These are phyloP conservation scores for Diatrype stigma DNA, from an alignment of 2,329 filamentous ascomycete species.

Conservation along the genomic window DNA sequence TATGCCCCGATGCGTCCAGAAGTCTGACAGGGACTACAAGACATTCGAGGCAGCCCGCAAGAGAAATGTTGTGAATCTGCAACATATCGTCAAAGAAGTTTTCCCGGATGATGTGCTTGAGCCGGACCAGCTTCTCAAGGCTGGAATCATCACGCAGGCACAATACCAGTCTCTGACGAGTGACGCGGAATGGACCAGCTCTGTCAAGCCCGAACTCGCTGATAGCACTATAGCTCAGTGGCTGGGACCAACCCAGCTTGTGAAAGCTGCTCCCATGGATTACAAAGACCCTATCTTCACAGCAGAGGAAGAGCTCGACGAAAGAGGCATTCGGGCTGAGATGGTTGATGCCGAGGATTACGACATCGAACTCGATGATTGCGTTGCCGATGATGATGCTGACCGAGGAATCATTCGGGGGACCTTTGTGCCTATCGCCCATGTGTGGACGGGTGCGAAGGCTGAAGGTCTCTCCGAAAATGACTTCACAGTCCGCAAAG, in stretches of 20 bases:
- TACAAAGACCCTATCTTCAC: slow-evolving; percentile 22
- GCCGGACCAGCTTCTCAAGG: slow-evolving; percentile 47
- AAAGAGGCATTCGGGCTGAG: not conserved
- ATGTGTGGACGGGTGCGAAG: slow-evolving; percentile 35
- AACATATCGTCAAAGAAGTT: slow-evolving; percentile 35
- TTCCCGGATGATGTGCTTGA: slow-evolving; percentile 44
- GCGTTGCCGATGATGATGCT: slow-evolving; percentile 30
- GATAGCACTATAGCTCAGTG: slow-evolving; percentile 45
- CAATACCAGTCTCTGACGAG: slow-evolving; percentile 62
- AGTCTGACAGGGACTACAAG: slow-evolving; percentile 18
- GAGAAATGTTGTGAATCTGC: slow-evolving; percentile 31
- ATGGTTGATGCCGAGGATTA: slow-evolving; percentile 47
- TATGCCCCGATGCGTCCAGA: slow-evolving; percentile 5
- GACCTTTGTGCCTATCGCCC: slow-evolving; percentile 35
- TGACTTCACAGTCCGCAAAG: slow-evolving; percentile 30
- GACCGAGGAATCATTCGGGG: slow-evolving; percentile 40
- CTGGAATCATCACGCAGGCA: slow-evolving; percentile 54
- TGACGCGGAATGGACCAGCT: slow-evolving; percentile 30
- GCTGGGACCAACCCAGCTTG: slow-evolving; percentile 47
- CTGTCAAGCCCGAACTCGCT: slow-evolving; percentile 14
- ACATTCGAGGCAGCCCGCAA: slow-evolving; percentile 24
- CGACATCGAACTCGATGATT: slow-evolving; percentile 36
- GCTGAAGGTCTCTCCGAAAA: slow-evolving; percentile 14
- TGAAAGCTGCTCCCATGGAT: slow-evolving; percentile 21
- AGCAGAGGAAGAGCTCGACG: slow-evolving; percentile 49